Percentiles rank a stretch among this genome's conserved stretches.
Evolutionary conservation across 495 filamentous ascomycete species (phyloP).

Genomic region (Podospora anserina): DNA sequence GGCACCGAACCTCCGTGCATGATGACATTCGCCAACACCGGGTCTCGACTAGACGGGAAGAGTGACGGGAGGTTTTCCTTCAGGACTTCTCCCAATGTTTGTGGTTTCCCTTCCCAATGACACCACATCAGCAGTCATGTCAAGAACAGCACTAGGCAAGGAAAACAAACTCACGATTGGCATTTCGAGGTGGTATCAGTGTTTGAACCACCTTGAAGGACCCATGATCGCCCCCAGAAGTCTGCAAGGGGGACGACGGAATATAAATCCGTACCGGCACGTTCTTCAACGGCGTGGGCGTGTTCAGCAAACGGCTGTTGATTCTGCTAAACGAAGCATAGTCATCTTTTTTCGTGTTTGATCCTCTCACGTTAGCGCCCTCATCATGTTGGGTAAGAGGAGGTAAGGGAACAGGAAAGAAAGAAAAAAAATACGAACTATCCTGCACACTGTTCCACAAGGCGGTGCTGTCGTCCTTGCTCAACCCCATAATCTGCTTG

Average conservation of each 20-base stretch:
- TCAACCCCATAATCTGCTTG: conserved; percentile 87
- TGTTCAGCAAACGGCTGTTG: conserved; percentile 73
- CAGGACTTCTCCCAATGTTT: conserved; percentile 81
- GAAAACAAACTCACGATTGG: conserved; percentile 33
- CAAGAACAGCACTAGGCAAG: not conserved
- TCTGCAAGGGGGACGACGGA: conserved; percentile 58
- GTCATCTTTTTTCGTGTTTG: conserved; percentile 54
- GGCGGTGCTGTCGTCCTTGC: conserved; percentile 78
- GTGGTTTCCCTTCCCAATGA: conserved; percentile 39
- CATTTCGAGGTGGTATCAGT: conserved; percentile 50
- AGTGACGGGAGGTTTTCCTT: conserved; percentile 72
- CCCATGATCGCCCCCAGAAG: conserved; percentile 18
- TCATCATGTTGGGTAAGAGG: too few species aligned
- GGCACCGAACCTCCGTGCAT: conserved; percentile 85
- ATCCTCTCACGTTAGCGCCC: not conserved
- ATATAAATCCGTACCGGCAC: conserved; percentile 87
- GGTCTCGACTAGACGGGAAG: conserved; percentile 81
- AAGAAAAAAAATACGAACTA: conserved; percentile 50
- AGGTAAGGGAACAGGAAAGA: conserved; percentile 1
- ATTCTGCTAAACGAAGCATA: conserved; percentile 68
- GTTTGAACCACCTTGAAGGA: conserved; percentile 69
- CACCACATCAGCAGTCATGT: not conserved
- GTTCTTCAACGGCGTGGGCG: conserved; percentile 69
- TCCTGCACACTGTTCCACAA: conserved; percentile 83
- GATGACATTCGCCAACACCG: conserved; percentile 86